Evolutionary conservation across 257 asterid genomes (phyloP).

Genomic region (Ajuga chamaepitys): DNA sequence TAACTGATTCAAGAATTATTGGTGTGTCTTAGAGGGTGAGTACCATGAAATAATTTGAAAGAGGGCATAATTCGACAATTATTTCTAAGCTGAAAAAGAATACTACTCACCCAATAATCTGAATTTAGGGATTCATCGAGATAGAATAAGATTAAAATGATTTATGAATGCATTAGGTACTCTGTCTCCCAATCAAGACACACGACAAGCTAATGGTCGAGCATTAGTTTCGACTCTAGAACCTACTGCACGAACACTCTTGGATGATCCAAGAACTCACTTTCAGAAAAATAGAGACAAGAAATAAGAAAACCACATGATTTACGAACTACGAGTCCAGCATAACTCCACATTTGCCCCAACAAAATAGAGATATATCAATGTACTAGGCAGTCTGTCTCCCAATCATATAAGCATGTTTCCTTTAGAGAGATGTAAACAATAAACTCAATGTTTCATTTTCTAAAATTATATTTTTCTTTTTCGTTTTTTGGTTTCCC

Average conservation of each 20-base stretch:
- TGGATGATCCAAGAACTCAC: not conserved
- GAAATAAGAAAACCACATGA: not conserved
- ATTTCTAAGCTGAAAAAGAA: no score
- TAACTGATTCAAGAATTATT: no score
- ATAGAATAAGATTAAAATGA: no score
- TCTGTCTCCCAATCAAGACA: no score
- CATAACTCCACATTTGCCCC: not conserved
- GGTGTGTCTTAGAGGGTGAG: no score
- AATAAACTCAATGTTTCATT: not conserved
- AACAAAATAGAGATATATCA: not conserved
- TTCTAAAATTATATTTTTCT: not conserved
- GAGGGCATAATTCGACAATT: no score
- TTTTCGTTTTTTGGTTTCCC: not conserved
- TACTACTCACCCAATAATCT: no score
- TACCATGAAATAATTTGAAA: no score
- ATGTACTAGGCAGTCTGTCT: not conserved
- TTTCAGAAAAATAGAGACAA: slow-evolving; percentile 6
- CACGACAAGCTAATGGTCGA: no score
- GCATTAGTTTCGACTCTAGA: not conserved
- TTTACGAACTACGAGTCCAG: not conserved
- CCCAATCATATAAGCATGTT: not conserved
- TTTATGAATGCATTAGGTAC: slow-evolving; percentile 12
- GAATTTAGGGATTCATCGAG: no score
- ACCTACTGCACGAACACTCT: not conserved
- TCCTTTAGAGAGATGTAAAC: not conserved